A percentile compares a stretch with the other conserved stretches of the same genome.
These are phyloP conservation scores for Phytophthora syringae DNA, from an alignment of 352 stramenopile genomes.

Conservation along the genomic window DNA sequence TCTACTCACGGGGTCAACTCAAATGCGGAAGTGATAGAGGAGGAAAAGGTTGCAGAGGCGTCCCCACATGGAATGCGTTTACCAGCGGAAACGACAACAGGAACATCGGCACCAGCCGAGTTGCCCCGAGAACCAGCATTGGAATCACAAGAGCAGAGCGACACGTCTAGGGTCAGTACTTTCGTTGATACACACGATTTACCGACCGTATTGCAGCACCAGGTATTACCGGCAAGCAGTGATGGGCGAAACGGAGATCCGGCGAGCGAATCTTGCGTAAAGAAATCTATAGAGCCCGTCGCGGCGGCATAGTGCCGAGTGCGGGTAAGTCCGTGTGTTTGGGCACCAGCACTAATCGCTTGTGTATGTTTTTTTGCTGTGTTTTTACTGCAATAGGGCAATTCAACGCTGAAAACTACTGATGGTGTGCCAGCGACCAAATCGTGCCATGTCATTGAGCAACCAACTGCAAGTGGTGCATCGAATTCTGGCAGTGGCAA, in stretches of 20 bases:
- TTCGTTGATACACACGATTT: constrained; percentile 31
- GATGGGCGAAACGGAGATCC: constrained; percentile 32
- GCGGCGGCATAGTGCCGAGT: constrained; percentile 28
- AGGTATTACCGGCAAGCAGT: constrained; percentile 35
- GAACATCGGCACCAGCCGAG: neutral
- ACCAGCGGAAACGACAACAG: constrained; percentile 9
- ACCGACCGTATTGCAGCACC: constrained; percentile 24
- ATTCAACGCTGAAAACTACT: constrained; percentile 1
- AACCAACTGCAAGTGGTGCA: neutral
- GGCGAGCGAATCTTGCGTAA: constrained; percentile 37
- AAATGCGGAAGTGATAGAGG: constrained; percentile 10
- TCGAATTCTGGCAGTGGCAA: neutral
- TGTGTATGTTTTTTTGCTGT: constrained; percentile 35
- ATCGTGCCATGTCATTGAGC: neutral
- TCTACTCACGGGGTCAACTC: neutral
- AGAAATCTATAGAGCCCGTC: constrained; percentile 45
- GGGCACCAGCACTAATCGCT: constrained; percentile 36
- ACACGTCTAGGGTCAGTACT: constrained; percentile 44
- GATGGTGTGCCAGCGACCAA: neutral
- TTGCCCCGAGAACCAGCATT: neutral
- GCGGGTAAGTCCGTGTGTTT: constrained; percentile 33
- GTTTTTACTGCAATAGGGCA: constrained; percentile 28
- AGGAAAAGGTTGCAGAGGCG: constrained; percentile 9
- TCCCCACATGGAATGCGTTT: neutral
- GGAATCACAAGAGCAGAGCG: constrained; percentile 8